phyloP scores from a whole-genome alignment of 2,329 filamentous ascomycete genomes.

The Phialocephala sp. region DNA sequence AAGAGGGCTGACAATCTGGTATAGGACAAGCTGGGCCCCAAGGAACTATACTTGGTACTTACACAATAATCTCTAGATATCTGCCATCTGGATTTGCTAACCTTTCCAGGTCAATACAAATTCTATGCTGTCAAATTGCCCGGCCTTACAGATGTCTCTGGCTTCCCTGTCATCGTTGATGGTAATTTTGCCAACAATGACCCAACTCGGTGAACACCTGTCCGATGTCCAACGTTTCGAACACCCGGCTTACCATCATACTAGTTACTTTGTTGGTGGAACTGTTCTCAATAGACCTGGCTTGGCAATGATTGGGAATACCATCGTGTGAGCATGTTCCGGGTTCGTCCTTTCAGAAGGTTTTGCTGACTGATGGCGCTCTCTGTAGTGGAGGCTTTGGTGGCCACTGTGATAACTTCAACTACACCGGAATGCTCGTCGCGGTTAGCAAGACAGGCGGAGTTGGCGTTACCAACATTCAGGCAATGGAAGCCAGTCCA shows the following conservation, averaged over 20 bases:
- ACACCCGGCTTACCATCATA: neutral
- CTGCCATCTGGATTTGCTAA: neutral
- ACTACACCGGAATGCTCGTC: slow-evolving; percentile 30
- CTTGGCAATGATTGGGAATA: slow-evolving; percentile 18
- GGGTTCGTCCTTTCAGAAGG: neutral
- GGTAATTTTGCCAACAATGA: slow-evolving; percentile 27
- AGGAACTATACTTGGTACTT: slow-evolving; percentile 13
- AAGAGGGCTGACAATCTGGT: neutral
- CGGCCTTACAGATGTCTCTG: slow-evolving; percentile 18
- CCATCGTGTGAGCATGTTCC: slow-evolving; percentile 18
- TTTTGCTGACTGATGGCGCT: neutral
- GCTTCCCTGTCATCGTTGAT: slow-evolving; percentile 21
- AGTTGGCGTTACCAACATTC: slow-evolving; percentile 14
- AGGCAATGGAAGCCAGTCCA: slow-evolving; percentile 11
- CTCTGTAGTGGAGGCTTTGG: slow-evolving; percentile 43
- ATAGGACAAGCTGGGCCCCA: slow-evolving; percentile 15
- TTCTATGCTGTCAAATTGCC: slow-evolving; percentile 27
- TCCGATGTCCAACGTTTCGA: neutral
- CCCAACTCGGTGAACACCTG: slow-evolving; percentile 4
- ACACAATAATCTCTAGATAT: neutral
- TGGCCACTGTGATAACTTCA: slow-evolving; percentile 32
- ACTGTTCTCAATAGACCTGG: slow-evolving; percentile 28
- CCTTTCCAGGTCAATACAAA: slow-evolving; percentile 20
- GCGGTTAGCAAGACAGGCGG: slow-evolving; percentile 17
- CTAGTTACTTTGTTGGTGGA: slow-evolving; percentile 27